These are phyloP conservation scores for Podaxis sp. DNA, from an alignment of 768 basidiomycete genomes.

Conservation along the genomic window DNA sequence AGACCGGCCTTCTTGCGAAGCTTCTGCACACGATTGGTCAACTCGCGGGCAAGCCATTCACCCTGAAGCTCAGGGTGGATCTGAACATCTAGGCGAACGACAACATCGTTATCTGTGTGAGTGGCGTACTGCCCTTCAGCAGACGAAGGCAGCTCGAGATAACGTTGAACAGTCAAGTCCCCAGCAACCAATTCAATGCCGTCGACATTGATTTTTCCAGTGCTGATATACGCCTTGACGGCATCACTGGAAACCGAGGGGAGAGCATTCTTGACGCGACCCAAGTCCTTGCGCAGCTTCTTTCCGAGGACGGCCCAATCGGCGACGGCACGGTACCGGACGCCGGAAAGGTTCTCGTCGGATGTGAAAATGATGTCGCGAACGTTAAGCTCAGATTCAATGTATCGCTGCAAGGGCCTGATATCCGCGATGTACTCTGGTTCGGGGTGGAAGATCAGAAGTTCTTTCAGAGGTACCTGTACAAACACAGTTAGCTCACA, in stretches of 20 bases:
- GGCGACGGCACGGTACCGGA: constrained; percentile 87
- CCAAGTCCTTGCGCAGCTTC: constrained; percentile 91
- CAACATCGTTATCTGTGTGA: constrained; percentile 93
- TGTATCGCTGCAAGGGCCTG: constrained; percentile 79
- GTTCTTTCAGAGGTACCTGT: constrained; percentile 88
- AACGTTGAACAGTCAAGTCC: constrained; percentile 90
- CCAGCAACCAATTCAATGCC: constrained; percentile 88
- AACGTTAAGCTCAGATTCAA: constrained; percentile 93
- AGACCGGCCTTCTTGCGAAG: constrained; percentile 94
- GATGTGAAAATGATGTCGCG: constrained; percentile 87
- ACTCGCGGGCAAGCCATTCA: constrained; percentile 86
- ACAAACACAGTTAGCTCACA: constrained; percentile 4
- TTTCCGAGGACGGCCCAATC: constrained; percentile 95
- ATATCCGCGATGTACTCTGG: constrained; percentile 82
- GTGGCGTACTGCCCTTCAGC: constrained; percentile 69
- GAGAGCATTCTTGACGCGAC: constrained; percentile 83
- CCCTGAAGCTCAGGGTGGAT: constrained; percentile 82
- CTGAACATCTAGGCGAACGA: constrained; percentile 88
- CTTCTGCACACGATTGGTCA: constrained; percentile 93
- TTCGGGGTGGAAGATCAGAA: constrained; percentile 92
- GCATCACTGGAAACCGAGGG: constrained; percentile 79
- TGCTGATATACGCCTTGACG: constrained; percentile 72
- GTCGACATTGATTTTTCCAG: constrained; percentile 79
- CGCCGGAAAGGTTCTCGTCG: constrained; percentile 82
- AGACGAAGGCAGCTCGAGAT: constrained; percentile 72